Conservation (phyloP, 2,329 filamentous ascomycete species). For the Xylariaceae sp. region DNA sequence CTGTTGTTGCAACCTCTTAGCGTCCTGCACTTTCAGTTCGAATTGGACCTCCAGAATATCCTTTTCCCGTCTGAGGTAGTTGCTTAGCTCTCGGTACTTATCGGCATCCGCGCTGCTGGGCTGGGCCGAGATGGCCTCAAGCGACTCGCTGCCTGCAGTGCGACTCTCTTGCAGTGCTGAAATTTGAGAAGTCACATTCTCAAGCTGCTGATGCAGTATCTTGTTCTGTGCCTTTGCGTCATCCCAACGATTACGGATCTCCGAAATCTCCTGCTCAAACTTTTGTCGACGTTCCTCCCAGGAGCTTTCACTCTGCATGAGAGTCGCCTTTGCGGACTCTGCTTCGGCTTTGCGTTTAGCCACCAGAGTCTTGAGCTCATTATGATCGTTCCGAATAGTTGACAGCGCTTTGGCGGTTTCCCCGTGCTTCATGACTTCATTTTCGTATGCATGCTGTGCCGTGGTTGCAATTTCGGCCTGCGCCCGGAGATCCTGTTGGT, state of each 20-base stretch:
- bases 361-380: conserved; percentile 73
- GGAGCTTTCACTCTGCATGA: conserved; percentile 76
- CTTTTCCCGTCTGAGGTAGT: conserved; percentile 88
- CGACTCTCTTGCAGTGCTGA: conserved; percentile 72
- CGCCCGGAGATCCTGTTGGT: conserved; percentile 85
- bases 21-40: conserved; percentile 81
- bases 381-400: conserved; percentile 70
- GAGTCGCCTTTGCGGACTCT: conserved; percentile 73
- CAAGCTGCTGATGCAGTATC: conserved; percentile 81
- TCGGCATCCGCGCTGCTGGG: conserved; percentile 58
- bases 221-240: conserved; percentile 87
- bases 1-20: conserved; percentile 83
- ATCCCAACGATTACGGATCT: conserved; percentile 72
- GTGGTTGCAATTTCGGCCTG: conserved; percentile 91
- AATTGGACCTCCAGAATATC: conserved; percentile 97
- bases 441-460: conserved; percentile 92
- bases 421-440: conserved; percentile 89
- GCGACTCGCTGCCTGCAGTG: conserved; percentile 43
- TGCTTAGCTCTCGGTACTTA: conserved; percentile 83
- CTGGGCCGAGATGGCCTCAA: conserved; percentile 49
- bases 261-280: conserved; percentile 76
- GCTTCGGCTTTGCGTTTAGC: conserved; percentile 72
- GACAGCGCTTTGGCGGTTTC: conserved; percentile 87
- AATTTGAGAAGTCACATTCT: conserved; percentile 76
- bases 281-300: conserved; percentile 79